Base-by-base conservation (phyloP, 2,329 filamentous ascomycete genomes). In the Phaeosphaeria sp. region DNA sequence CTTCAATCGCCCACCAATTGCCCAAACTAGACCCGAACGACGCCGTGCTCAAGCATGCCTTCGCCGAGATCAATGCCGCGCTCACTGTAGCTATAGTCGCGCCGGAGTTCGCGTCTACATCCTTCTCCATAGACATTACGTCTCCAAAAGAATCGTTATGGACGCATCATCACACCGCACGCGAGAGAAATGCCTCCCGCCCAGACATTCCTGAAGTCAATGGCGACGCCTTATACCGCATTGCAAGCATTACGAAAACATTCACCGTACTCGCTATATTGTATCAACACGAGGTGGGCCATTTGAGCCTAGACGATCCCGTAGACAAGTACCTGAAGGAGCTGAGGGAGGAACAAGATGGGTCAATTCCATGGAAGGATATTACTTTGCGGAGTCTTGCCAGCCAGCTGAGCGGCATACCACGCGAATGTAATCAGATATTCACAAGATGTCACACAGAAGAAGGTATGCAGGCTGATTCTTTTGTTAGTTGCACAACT, bases 351-450 rank as follows among this genome's bases (percentile, higher is more conserved):
- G 56, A 68, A 24, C 69, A 74, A 40, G 58, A 67, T 2, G 73
- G 73, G 1, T 73, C 60, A 1, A 65, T 77, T 36, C 71, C 71
- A 3, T 81, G 77, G 77, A 75, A 78, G 25, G 75, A 79, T 49
- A 79, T 80, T 50, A 80, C 79, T 1, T 61, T 81, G 51, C 72
- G 79, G 8, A 74, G 66, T 45, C 63, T 81, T n/a, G 77, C 79
- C 1, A 78, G 77, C 60, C 79, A 81, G 51, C 61, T 81, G 22
- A 74, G 74, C 52, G 79, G 79, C 25, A 73, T 81, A 30, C 78
- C 78, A 13, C 69, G 78, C 36, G 78, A 81, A 44, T 77, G 76
- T 69, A 71, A 39, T 65, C 13, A 30, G 24, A 8, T 21, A 9
- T 18, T 51, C 44, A 42, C 27, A 3, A 46, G 24, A 6, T 70